These are phyloP conservation scores for Isoetes taiwanensis DNA, from an alignment of 75 land plant genomes.

Conservation along the genomic window DNA sequence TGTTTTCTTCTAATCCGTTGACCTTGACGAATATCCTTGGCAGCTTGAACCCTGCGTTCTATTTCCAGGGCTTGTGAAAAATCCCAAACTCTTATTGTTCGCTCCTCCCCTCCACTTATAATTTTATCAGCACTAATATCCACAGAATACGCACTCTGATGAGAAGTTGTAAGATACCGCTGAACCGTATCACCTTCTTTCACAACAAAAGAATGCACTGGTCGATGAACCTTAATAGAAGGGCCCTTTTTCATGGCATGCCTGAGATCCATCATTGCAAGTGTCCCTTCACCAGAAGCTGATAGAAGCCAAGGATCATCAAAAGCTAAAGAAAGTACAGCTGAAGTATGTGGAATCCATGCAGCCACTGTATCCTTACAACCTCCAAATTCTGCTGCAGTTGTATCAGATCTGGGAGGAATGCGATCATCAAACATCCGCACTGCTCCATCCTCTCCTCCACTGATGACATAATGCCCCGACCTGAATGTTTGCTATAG, in stretches of 20 bases:
- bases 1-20: slow-evolving; percentile 51
- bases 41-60: slow-evolving; percentile 53
- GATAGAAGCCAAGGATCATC: slow-evolving; percentile 98
- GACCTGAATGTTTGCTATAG: no score
- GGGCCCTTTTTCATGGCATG: slow-evolving; percentile 32
- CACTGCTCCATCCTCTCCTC: slow-evolving; percentile 92
- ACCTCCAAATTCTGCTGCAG: not conserved
- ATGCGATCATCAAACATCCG: slow-evolving; percentile 64
- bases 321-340: slow-evolving; percentile 78
- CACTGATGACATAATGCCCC: slow-evolving; percentile 74
- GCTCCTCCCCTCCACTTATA: slow-evolving; percentile 86
- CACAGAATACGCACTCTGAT: slow-evolving; percentile 48
- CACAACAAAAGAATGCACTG: not conserved
- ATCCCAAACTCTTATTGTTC: slow-evolving; percentile 73
- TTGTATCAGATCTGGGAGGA: not conserved
- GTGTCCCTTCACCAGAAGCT: slow-evolving; percentile 74
- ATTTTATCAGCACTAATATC: slow-evolving; percentile 81
- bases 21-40: slow-evolving; percentile 37
- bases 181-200: slow-evolving; percentile 48
- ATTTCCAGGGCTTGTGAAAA: slow-evolving; percentile 84
- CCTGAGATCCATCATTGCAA: slow-evolving; percentile 85
- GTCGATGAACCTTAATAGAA: not conserved
- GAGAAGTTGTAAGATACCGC: slow-evolving; percentile 68
- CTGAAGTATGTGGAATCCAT: slow-evolving; percentile 75
- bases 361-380: slow-evolving; percentile 29